phyloP scores from a whole-genome alignment of 2,329 filamentous ascomycete genomes.

The Aspergillus ustus region DNA sequence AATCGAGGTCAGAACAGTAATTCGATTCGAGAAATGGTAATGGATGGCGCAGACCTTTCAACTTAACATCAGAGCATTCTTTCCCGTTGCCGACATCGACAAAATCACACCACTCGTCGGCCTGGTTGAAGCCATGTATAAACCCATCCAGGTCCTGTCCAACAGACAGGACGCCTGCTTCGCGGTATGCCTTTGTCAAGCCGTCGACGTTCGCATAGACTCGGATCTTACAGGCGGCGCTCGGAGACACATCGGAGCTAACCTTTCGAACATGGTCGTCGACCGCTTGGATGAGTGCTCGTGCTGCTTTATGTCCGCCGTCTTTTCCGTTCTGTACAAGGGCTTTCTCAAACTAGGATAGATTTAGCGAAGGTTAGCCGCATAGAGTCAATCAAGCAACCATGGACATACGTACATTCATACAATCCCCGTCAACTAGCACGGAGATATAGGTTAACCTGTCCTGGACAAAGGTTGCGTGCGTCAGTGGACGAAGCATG shows the following conservation, averaged over 20 bases:
- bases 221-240: conserved; percentile 37
- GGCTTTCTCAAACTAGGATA: neutral
- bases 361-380: neutral
- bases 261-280: conserved; percentile 29
- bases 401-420: conserved; percentile 36
- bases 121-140: conserved; percentile 50
- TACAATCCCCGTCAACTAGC: conserved; percentile 47
- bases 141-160: conserved; percentile 37
- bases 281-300: conserved; percentile 31
- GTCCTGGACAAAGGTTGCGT: conserved; percentile 11
- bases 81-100: conserved; percentile 51
- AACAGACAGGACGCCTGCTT: conserved; percentile 31
- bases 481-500: neutral
- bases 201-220: conserved; percentile 48
- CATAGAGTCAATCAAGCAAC: neutral
- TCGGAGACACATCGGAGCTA: conserved; percentile 24
- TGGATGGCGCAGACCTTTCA: conserved; percentile 39
- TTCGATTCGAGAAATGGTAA: neutral
- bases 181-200: conserved; percentile 40
- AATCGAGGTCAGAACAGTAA: neutral
- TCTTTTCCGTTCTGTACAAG: conserved; percentile 35
- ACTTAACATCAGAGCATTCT: conserved; percentile 49
- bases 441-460: conserved; percentile 37
- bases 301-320: conserved; percentile 38
- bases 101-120: conserved; percentile 42